Base-by-base conservation (phyloP, 1,284 basidiomycete species). In the Apiotrichum siamense region DNA sequence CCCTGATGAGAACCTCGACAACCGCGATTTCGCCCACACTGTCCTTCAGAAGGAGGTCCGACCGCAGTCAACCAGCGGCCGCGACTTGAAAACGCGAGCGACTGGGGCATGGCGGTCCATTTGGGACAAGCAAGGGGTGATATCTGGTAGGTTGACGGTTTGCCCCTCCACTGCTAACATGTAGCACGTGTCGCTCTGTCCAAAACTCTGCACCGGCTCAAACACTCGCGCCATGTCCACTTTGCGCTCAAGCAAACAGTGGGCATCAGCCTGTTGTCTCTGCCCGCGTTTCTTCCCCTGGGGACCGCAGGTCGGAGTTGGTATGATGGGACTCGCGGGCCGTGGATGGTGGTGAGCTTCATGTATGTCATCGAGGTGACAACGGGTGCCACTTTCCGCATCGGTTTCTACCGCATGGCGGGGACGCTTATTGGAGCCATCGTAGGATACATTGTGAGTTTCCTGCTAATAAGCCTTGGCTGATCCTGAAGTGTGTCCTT, bases 311-410 rank as follows among this genome's bases (percentile, higher is more conserved):
- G 70, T 0, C 57, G 74, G 15, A 25, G 52, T 4, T 77, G 74
- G 74, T 78, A 73, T 61, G 61, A 63, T 15, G 38, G 52, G 0
- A 60, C 65, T 18, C 57, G 75, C 21, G 76, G 75, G 17, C 70
- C 72, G 43, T 78, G 77, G 72, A 67, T 72, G 59, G 67, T 73
- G 17, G 58, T 70, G 45, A 69, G 67, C 54, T 74, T 69, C 61
- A 69, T 77, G 54, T 78, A 75, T 54, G 76, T 76, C 11, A 57
- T 78, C 27, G 77, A 79, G 44, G 69, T 74, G 12, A 73, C 73
- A 7, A 77, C 76, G 0, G 77, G 77, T 1, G 76, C 76, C 4
- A 77, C 75, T 3, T 54, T 78, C 27, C 66, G 72, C 11, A 62
- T 77, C 3, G 76, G 75, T 0, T 55, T 75, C 17, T 75, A 69